These are phyloP conservation scores for Fusarium sublunatum DNA, from an alignment of 2,329 filamentous ascomycete species.

Conservation along the genomic window DNA sequence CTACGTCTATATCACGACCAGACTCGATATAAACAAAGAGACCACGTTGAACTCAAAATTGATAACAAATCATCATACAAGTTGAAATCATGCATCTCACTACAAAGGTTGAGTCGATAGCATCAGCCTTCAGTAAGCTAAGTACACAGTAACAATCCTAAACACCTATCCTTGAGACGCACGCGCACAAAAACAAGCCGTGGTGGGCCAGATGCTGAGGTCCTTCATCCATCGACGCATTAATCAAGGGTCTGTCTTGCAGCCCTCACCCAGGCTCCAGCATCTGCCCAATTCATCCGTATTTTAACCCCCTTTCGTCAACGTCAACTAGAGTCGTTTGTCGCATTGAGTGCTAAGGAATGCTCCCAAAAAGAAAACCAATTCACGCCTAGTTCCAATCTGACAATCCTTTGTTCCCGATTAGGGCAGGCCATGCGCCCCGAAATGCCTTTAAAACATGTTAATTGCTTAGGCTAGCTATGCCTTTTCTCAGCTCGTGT, in stretches of 20 bases:
- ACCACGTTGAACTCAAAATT: neutral
- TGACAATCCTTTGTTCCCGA: slow-evolving; percentile 42
- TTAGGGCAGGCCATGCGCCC: slow-evolving; percentile 45
- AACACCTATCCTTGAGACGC: slow-evolving; percentile 46
- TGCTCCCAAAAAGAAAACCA: slow-evolving; percentile 45
- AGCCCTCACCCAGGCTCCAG: slow-evolving; percentile 19
- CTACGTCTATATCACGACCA: neutral
- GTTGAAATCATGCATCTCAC: slow-evolving; percentile 41
- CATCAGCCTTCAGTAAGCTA: slow-evolving; percentile 32
- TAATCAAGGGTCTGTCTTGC: slow-evolving; percentile 36
- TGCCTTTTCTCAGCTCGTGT: slow-evolving; percentile 45
- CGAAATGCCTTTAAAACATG: slow-evolving; percentile 46
- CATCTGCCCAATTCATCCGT: slow-evolving; percentile 36
- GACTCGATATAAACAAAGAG: too few relatives aligned
- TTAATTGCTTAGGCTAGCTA: slow-evolving; percentile 44
- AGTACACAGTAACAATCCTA: slow-evolving; percentile 43
- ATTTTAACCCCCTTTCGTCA: slow-evolving; percentile 41
- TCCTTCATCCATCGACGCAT: slow-evolving; percentile 32
- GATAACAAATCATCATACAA: slow-evolving; percentile 15
- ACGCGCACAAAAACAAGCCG: slow-evolving; percentile 40
- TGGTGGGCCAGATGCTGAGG: slow-evolving; percentile 27
- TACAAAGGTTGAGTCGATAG: slow-evolving; percentile 30
- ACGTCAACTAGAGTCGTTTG: slow-evolving; percentile 42
- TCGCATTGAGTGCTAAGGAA: slow-evolving; percentile 44
- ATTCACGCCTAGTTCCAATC: slow-evolving; percentile 44